Conservation (phyloP, 1,284 basidiomycete species). For the Afroboletus lepidellus region DNA sequence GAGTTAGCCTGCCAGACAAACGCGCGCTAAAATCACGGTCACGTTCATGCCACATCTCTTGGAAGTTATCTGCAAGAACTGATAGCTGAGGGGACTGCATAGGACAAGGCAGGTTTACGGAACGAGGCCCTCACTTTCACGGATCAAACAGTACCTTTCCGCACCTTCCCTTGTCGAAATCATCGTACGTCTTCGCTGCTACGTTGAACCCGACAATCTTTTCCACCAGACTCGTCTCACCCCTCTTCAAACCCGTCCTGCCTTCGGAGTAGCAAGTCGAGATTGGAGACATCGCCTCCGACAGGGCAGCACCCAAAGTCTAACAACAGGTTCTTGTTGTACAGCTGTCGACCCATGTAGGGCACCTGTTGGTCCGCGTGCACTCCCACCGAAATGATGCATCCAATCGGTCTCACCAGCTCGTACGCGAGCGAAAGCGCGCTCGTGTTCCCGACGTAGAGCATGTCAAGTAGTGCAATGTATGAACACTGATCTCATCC, state of each 20-base stretch:
- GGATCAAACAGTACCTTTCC: constrained; percentile 77
- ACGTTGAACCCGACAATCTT: constrained; percentile 56
- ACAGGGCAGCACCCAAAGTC: constrained; percentile 89
- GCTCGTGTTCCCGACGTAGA: constrained; percentile 70
- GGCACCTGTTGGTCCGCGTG: constrained; percentile 57
- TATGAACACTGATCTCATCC: constrained; percentile 47
- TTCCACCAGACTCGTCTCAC: constrained; percentile 60
- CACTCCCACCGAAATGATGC: constrained; percentile 78
- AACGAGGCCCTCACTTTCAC: constrained; percentile 37
- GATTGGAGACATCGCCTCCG: constrained; percentile 72
- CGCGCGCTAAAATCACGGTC: too few relatives aligned
- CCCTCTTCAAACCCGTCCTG: constrained; percentile 65
- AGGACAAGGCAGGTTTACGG: background rate
- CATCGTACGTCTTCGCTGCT: constrained; percentile 56
- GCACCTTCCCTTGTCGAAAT: constrained; percentile 67
- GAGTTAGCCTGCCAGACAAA: too few relatives aligned
- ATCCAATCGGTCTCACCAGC: constrained; percentile 78
- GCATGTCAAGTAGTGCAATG: constrained; percentile 62
- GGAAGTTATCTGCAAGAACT: too few relatives aligned
- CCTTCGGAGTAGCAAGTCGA: constrained; percentile 66
- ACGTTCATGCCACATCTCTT: too few relatives aligned
- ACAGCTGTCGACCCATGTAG: constrained; percentile 63
- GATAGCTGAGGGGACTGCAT: background rate
- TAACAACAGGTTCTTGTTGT: constrained; percentile 80
- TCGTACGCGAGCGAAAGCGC: constrained; percentile 75